Evolutionary conservation across 345 rosid species (phyloP).

Genomic region (Erucastrum elatum): DNA sequence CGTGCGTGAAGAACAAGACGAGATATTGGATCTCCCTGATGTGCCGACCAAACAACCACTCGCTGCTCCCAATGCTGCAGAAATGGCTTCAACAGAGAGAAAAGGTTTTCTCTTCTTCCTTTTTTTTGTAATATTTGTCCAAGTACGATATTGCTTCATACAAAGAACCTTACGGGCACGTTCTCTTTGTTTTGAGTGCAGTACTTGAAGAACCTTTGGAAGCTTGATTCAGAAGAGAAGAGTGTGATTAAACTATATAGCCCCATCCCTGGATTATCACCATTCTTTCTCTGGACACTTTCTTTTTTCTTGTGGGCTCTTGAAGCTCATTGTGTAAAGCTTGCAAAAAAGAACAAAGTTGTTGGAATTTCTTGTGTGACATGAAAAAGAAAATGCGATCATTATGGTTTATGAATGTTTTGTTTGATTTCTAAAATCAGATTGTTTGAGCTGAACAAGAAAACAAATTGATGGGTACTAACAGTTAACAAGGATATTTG

Average conservation of each 20-base stretch:
- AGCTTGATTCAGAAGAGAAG: slow-evolving; percentile 48
- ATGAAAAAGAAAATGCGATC: not conserved
- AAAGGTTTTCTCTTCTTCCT: slow-evolving; percentile 48
- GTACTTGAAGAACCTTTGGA: slow-evolving; percentile 83
- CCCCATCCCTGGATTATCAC: not conserved
- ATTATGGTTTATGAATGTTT: not conserved
- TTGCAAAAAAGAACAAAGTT: slow-evolving; percentile 11
- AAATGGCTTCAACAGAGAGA: slow-evolving; percentile 44
- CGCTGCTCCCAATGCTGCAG: slow-evolving; percentile 42
- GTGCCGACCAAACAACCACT: slow-evolving; percentile 70
- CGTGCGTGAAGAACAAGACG: slow-evolving; percentile 44
- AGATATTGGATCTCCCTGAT: slow-evolving; percentile 71
- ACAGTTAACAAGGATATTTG: not conserved
- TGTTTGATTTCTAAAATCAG: not conserved
- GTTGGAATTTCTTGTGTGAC: not conserved
- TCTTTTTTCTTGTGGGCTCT: not conserved
- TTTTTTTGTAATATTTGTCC: slow-evolving; percentile 24
- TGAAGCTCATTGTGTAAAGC: slow-evolving; percentile 30
- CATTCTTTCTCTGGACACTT: slow-evolving; percentile 20
- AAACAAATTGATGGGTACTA: not conserved
- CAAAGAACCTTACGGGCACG: not conserved
- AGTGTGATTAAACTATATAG: not conserved
- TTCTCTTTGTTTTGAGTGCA: slow-evolving; percentile 34
- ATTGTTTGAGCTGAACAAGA: not conserved
- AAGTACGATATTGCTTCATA: not conserved